Conservation (phyloP, 2,329 filamentous ascomycete genomes). For the Sarocladium oryzae region DNA sequence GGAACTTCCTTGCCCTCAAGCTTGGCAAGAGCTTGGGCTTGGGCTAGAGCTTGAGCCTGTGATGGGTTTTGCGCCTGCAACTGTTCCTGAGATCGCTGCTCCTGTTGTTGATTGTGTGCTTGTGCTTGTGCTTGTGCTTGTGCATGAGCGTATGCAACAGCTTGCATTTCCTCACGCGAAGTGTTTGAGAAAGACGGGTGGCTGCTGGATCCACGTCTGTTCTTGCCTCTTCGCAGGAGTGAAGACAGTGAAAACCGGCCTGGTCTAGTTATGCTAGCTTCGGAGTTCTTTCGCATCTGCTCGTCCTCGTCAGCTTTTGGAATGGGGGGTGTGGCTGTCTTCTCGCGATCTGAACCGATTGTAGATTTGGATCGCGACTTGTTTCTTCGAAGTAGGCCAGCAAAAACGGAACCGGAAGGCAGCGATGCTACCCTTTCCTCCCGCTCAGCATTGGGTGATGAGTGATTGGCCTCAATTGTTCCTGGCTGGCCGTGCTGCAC, state of each 20-base stretch:
- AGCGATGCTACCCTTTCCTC: conserved; percentile 19
- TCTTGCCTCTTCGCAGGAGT: conserved; percentile 63
- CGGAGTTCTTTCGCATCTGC: conserved; percentile 46
- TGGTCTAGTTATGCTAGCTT: conserved; percentile 38
- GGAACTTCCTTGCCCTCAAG: conserved; percentile 26
- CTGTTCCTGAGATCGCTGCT: conserved; percentile 4
- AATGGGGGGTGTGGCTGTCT: conserved; percentile 27
- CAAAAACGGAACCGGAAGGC: conserved; percentile 17
- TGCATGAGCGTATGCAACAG: conserved; percentile 20
- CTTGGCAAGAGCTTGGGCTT: conserved; percentile 27
- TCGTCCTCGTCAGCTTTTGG: conserved; percentile 41
- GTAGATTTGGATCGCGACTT: conserved; percentile 46
- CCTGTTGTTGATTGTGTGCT: not conserved
- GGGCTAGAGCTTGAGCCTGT: conserved; percentile 22
- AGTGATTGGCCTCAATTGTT: conserved; percentile 10
- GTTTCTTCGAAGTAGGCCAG: conserved; percentile 38
- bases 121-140: conserved; percentile 15
- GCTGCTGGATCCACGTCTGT: conserved; percentile 45
- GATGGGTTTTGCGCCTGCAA: conserved; percentile 6
- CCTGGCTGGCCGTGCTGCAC: not conserved
- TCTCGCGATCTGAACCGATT: conserved; percentile 33
- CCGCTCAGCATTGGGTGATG: conserved; percentile 3
- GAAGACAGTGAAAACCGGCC: conserved; percentile 56
- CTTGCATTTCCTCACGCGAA: conserved; percentile 76
- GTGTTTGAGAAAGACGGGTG: conserved; percentile 87